Evolutionary conservation across 345 rosid species (phyloP), one percentile per base, ranked within the genome.

Genomic region (Combretum micranthum): DNA sequence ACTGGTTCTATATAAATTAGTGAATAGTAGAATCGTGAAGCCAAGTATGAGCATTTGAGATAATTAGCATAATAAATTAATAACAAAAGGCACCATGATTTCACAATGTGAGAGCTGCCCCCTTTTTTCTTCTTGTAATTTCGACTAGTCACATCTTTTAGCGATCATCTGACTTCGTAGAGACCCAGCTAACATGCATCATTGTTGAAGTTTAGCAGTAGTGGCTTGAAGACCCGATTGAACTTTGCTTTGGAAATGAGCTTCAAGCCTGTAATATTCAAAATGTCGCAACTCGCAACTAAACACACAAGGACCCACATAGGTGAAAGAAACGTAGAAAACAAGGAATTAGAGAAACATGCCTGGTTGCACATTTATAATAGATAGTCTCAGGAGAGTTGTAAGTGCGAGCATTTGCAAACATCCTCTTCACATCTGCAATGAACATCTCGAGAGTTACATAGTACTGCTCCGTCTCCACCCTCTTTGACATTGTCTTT

Each of bases 371-470:
- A 62, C 97, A 90, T 75, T 83, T 94, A 72, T 66, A 94, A 58
- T 94, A 94, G 50, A 94, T 90, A 48, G 99, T 94, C 8, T 94
- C 96, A 0, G 95, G 88, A 39, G 97, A 84, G 72, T 94, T 94
- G 72, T 90, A 94, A 15, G 89, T 78, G 50, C 93, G 82, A 52
- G 96, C 93, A 69, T 94, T 90, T 26, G 77, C 72, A 72, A 88
- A 90, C 97, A 94, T 94, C 69, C 97, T 72, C 83, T 84, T 94
- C 59, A 69, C 97, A 69, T 94, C 99, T 13, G 95, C 93, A 23
- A 86, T 69, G 72, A 94, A 94, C 99, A 90, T 94, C 71, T 94
- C 99, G 15, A 94, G 69, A 0, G 99, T 94, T 44, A 86, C 89
- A 44, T 94, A 90, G 63, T 85, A 94, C 75, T 83, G 96, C 71